Evolutionary conservation across 768 basidiomycete genomes (phyloP).

Genomic region (Suillus americanus): DNA sequence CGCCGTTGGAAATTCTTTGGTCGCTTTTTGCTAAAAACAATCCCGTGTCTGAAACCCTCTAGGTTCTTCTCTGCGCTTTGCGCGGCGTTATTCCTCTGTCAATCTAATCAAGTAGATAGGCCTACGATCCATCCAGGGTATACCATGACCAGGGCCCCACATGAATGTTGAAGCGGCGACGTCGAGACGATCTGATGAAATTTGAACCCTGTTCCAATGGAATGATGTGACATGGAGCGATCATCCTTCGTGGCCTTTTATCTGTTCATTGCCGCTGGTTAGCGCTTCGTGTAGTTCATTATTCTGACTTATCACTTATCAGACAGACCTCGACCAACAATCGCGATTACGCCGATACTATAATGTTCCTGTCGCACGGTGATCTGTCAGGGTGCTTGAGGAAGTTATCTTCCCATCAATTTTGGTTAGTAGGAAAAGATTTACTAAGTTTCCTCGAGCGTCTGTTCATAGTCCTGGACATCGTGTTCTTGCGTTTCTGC

Average conservation of each 20-base stretch:
- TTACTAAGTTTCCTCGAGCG: background rate
- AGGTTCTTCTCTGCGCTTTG: background rate
- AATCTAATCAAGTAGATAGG: background rate
- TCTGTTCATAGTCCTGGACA: background rate
- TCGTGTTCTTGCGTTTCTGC: background rate
- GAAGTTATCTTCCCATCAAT: background rate
- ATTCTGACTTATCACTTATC: background rate
- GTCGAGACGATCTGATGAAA: background rate
- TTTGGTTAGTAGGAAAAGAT: background rate
- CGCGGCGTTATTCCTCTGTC: background rate
- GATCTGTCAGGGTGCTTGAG: background rate
- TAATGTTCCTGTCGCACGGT: background rate
- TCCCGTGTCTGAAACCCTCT: background rate
- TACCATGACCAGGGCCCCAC: background rate
- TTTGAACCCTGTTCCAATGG: background rate
- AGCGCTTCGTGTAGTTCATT: background rate
- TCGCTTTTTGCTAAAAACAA: background rate
- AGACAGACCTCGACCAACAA: background rate
- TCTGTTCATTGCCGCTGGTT: background rate
- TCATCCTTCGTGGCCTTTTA: background rate
- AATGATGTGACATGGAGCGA: background rate
- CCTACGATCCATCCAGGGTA: background rate
- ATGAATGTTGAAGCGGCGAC: background rate
- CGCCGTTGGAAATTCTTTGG: background rate
- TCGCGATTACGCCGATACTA: background rate